A percentile compares a stretch with the other conserved stretches of the same genome.
Conservation (phyloP, 179 eudicot species). For the Spinacia oleracea region DNA sequence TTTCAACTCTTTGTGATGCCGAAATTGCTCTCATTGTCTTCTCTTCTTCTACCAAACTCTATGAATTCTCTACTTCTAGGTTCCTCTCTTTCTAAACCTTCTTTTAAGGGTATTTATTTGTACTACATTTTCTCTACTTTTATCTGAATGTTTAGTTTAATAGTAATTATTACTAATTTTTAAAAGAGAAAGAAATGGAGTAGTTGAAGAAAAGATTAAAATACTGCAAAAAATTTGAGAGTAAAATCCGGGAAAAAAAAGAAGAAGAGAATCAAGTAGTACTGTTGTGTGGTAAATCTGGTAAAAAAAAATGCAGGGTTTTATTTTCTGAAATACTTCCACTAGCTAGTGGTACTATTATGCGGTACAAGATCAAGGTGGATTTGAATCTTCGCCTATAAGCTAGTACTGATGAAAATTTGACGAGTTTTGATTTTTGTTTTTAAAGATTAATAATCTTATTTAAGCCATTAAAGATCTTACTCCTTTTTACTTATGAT, state of each 20-base stretch:
- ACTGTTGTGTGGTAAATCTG: too few relatives aligned
- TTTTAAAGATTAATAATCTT: too few relatives aligned
- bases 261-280: too few relatives aligned
- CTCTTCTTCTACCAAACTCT: conserved; percentile 36
- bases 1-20: conserved; percentile 40
- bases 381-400: background rate
- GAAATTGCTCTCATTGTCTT: conserved; percentile 33
- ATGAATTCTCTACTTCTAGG: conserved; percentile 36
- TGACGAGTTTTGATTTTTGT: background rate
- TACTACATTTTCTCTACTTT: background rate
- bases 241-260: background rate
- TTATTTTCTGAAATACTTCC: background rate
- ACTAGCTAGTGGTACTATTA: background rate
- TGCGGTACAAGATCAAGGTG: background rate
- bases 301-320: background rate
- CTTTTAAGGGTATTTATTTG: background rate
- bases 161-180: background rate
- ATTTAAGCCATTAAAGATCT: too few relatives aligned
- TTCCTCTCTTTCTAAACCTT: background rate
- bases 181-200: background rate
- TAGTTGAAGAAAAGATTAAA: background rate
- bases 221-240: background rate
- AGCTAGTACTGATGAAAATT: too few relatives aligned
- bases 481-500: too few relatives aligned
- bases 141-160: background rate